Evolutionary conservation across 2,329 filamentous ascomycete species (phyloP).

Genomic region (Pyrenochaeta sp.): DNA sequence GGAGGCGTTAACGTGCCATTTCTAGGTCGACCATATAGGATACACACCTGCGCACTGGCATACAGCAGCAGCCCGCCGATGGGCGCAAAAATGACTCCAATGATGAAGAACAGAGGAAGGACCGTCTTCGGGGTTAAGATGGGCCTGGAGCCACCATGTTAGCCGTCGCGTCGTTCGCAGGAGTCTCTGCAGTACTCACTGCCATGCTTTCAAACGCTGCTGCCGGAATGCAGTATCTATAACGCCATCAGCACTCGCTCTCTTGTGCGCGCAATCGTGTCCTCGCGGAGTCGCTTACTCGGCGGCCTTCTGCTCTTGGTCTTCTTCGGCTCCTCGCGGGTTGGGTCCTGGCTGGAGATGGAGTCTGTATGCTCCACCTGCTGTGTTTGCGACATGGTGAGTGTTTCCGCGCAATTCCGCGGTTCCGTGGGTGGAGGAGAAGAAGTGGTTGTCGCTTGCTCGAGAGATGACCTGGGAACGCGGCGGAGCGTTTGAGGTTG

Average conservation of each 20-base stretch:
- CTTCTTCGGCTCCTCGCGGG: slow-evolving; percentile 60
- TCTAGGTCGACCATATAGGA: slow-evolving; percentile 27
- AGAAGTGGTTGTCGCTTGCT: slow-evolving; percentile 20
- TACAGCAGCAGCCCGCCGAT: slow-evolving; percentile 88
- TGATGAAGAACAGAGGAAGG: slow-evolving; percentile 85
- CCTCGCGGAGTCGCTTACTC: slow-evolving; percentile 63
- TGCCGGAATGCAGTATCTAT: slow-evolving; percentile 95
- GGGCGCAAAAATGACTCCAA: slow-evolving; percentile 91
- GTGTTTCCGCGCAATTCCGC: slow-evolving; percentile 41
- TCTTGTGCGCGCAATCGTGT: slow-evolving; percentile 11
- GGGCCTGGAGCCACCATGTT: slow-evolving; percentile 66
- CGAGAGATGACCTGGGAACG: slow-evolving; percentile 21
- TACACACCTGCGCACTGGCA: slow-evolving; percentile 77
- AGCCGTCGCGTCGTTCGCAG: slow-evolving; percentile 32
- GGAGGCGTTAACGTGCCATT: slow-evolving; percentile 18
- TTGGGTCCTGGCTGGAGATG: slow-evolving; percentile 53
- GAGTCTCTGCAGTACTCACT: slow-evolving; percentile 66
- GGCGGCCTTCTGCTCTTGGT: slow-evolving; percentile 90
- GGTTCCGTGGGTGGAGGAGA: slow-evolving; percentile 21
- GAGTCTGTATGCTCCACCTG: slow-evolving; percentile 53
- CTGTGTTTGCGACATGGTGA: slow-evolving; percentile 56
- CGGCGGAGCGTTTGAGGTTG: slow-evolving; percentile 28
- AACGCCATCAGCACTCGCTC: slow-evolving; percentile 25
- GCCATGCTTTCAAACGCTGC: slow-evolving; percentile 97
- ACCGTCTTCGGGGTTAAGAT: slow-evolving; percentile 96